Evolutionary conservation across 2,329 filamentous ascomycete genomes (phyloP), one percentile per base, ranked within the genome.

Genomic region (Colletotrichum melonis): DNA sequence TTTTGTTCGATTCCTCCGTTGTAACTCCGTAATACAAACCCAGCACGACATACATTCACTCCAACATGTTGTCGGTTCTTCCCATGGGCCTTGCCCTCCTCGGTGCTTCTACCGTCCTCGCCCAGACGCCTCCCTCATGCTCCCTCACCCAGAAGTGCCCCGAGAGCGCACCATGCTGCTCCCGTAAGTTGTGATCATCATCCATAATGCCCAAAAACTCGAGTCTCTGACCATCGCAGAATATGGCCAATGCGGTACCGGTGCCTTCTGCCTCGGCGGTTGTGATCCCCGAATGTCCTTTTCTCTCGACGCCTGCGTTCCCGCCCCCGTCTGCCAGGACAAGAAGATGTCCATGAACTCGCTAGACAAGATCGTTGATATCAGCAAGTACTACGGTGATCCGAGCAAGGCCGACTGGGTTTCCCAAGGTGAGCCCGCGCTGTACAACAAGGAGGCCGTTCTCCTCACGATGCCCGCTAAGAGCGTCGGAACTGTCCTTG

Each of bases 211-310:
- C 12, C 12, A 2, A 24, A 8, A 19, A n/a, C 19, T 11, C 42
- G 12, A 19, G 19, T 49, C 32, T 57, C 66, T 69, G 14, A 63
- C 35, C 19, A 5, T 9, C 77, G 63, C 79, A 97, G 95, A 97
- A 84, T 98, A 98, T 84, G 94, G 94, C 78, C 88, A 96, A 83
- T 98, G 97, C 80, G 97, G 96, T 85, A 91, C 95, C 69, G 97
- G 97, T 79, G 97, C 95, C 69, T 98, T 94, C 89, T 99, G 97
- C 80, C 90, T 99, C 24, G 97, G 97, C 78, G 97, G 97, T 75
- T 99, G 97, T 86, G 96, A 98, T 81, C 94, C 95, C 38, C 90
- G 92, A 80, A 92, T 92, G 85, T 98, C 96, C 60, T 93, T 92
- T 86, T 90, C 90, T 14, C 88, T 98, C 78, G 91, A 97, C 77